Evolutionary conservation across 495 filamentous ascomycete species (phyloP).

Genomic region (Cladorrhinum samala): DNA sequence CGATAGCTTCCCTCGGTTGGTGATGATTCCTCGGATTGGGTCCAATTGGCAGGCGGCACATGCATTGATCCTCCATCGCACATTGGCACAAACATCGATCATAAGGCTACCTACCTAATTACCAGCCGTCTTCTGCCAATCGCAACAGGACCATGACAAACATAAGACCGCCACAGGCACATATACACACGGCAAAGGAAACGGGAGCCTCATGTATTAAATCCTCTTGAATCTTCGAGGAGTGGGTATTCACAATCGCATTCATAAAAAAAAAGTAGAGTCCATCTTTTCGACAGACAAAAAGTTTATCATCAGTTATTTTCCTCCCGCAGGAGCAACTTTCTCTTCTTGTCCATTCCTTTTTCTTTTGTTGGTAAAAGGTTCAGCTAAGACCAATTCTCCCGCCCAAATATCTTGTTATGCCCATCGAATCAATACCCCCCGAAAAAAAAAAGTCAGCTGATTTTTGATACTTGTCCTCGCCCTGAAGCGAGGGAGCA

Average conservation of each 20-base stretch:
- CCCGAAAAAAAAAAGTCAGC: constrained; percentile 13
- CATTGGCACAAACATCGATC: no score
- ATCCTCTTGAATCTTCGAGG: neutral
- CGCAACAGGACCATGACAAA: no score
- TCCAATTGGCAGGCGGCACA: no score
- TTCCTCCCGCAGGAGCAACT: constrained; percentile 4
- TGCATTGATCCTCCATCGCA: no score
- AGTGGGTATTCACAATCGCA: constrained; percentile 7
- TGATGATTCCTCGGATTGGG: no score
- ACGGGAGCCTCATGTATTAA: no score
- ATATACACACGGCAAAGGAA: neutral
- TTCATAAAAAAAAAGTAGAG: constrained; percentile 4
- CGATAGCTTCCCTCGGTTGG: no score
- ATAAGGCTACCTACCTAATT: no score
- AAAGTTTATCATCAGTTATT: neutral
- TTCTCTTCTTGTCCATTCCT: constrained; percentile 21
- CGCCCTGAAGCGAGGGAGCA: constrained; percentile 15
- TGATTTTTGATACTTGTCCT: constrained; percentile 2
- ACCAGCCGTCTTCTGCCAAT: no score
- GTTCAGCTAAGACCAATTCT: constrained; percentile 12
- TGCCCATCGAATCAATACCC: constrained; percentile 7
- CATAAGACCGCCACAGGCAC: no score
- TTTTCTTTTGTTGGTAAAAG: constrained; percentile 14
- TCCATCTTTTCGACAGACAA: constrained; percentile 1
- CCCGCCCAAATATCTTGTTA: no score